Percentiles rank a stretch among this genome's conserved stretches.
phyloP scores from a whole-genome alignment of 768 basidiomycete species.

The Neoboletus brunneissimus region DNA sequence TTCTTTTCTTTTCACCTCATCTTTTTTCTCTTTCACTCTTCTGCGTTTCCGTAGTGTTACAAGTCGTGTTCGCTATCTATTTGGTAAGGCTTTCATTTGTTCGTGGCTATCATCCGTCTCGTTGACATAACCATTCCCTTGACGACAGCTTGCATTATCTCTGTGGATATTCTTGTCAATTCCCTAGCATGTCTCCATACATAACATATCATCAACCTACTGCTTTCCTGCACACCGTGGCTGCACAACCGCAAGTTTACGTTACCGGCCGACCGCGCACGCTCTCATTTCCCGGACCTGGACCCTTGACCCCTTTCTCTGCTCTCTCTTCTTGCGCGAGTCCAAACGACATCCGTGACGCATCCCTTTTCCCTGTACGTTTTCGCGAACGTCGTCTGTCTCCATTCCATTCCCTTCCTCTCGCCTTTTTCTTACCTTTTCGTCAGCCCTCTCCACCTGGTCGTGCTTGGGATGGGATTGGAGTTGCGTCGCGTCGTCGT shows the following conservation, averaged over 20 bases:
- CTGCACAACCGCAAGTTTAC: background rate
- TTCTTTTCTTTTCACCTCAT: background rate
- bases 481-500: background rate
- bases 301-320: background rate
- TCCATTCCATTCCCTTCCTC: background rate
- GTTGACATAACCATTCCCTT: background rate
- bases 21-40: background rate
- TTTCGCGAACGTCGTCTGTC: background rate
- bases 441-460: background rate
- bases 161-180: slow-evolving; percentile 29
- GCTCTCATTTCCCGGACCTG: background rate
- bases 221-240: background rate
- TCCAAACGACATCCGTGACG: background rate
- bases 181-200: slow-evolving; percentile 24
- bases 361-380: no score
- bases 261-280: background rate
- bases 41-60: slow-evolving; percentile 4
- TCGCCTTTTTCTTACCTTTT: no score
- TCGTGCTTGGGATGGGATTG: background rate
- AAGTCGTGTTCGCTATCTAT: slow-evolving; percentile 27
- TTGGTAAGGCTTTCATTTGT: slow-evolving; percentile 13
- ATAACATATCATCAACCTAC: slow-evolving; percentile 32
- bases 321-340: background rate
- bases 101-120: background rate
- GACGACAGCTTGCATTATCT: slow-evolving; percentile 28